phyloP scores from a whole-genome alignment of 768 basidiomycete genomes.

The Naganishia kalamii region DNA sequence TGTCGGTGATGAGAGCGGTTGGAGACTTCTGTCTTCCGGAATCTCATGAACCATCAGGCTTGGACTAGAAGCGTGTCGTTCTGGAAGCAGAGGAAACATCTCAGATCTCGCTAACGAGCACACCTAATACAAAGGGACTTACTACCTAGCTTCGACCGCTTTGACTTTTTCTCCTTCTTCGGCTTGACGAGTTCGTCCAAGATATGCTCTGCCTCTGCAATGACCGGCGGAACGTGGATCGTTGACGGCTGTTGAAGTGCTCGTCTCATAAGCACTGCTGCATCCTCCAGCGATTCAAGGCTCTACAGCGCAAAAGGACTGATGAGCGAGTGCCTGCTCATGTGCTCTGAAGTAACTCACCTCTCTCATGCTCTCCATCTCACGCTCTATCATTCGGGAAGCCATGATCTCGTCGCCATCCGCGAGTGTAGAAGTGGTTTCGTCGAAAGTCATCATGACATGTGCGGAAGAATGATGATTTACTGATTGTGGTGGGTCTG shows the following conservation, averaged over 20 bases:
- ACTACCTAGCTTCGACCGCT: constrained; percentile 18
- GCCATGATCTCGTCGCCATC: constrained; percentile 2
- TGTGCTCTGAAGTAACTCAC: neutral
- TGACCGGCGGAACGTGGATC: neutral
- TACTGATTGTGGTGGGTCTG: too few species aligned
- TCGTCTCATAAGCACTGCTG: constrained; percentile 10
- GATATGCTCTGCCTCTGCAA: neutral
- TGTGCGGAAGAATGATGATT: too few species aligned
- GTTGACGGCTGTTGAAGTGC: neutral
- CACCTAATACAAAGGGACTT: neutral
- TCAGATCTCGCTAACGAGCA: neutral
- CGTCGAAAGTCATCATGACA: too few species aligned
- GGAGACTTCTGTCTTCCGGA: neutral
- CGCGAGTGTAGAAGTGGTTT: too few species aligned
- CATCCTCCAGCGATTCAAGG: constrained; percentile 19
- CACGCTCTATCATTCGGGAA: neutral
- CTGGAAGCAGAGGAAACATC: neutral
- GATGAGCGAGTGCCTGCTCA: neutral
- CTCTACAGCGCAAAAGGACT: neutral
- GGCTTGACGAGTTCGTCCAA: neutral
- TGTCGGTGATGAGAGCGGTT: neutral
- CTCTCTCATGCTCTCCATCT: constrained; percentile 4
- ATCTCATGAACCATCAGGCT: neutral
- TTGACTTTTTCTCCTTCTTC: constrained; percentile 17
- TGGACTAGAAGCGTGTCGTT: constrained; percentile 18